Evolutionary conservation across 164 flowering plant species (phyloP), one percentile per base, ranked within the genome.

Genomic region (Vitis riparia): DNA sequence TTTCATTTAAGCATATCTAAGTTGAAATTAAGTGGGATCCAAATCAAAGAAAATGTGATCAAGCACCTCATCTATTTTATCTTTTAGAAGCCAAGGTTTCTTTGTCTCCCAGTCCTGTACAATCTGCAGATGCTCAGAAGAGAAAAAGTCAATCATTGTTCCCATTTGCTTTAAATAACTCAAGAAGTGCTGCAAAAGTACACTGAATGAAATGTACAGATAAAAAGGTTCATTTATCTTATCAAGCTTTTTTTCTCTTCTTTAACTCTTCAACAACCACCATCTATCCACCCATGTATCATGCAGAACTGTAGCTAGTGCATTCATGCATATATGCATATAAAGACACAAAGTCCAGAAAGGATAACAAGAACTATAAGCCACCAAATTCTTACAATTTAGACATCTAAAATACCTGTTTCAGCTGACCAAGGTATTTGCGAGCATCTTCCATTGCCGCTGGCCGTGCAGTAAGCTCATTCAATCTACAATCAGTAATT

Each of bases 11-110:
- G 37, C 37, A 32, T n/a, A 32, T 12, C 1, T 0, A 19, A 52
- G 9, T 55, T 19, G 15, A 32, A 13, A 51, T 70, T 11, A 50
- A 71, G 19, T 63, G 29, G 48, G 47, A 69, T 19, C 23, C 23
- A 19, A 19, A 19, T 19, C 23, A 19, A 19, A 19, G 23, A 19
- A 19, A 19, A 19, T 19, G 23, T 19, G 23, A 64, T n/a, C n/a
- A n/a, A 71, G 15, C 27, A 91, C 99, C 98, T 96, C 94, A 69
- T 93, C 90, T 53, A 89, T 81, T 82, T 75, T 89, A 17, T 81
- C 85, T 81, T 76, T 88, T 9, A 97, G 98, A 73, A 96, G 83
- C 99, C 98, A 93, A 65, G 97, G 68, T 75, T 88, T 96, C 49
- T 89, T 81, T 11, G 83, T 74, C 77, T 90, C 93, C 99, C 98